These are phyloP conservation scores for Sporothrix luriei DNA, from an alignment of 2,329 filamentous ascomycete species.

Conservation along the genomic window DNA sequence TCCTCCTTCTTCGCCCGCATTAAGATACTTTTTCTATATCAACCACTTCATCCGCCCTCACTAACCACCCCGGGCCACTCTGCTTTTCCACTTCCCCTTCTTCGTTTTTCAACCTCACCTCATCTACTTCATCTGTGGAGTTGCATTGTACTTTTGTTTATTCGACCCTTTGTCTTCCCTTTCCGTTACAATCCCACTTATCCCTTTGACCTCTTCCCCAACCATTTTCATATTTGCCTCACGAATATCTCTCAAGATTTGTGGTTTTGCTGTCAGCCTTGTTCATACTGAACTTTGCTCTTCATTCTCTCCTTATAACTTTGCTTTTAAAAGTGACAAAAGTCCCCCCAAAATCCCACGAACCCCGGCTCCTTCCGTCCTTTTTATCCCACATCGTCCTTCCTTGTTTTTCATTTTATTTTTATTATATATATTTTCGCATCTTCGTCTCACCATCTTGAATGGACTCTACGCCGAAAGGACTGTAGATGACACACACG, in stretches of 20 bases:
- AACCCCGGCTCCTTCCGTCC: background rate
- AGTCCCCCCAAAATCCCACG: background rate
- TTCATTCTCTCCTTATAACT: no score
- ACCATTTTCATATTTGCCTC: background rate
- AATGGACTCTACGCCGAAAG: no score
- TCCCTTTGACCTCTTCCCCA: background rate
- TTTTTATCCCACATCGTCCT: background rate
- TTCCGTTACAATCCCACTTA: background rate
- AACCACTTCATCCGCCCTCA: no score
- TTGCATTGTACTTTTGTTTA: conserved; percentile 4
- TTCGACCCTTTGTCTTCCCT: background rate
- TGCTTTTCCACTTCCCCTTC: background rate
- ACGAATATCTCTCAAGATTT: no score
- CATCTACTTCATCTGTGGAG: no score
- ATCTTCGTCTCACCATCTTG: no score
- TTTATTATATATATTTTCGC: no score
- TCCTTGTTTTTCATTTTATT: background rate
- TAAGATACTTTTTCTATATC: no score
- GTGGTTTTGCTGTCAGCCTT: background rate
- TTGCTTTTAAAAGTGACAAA: no score
- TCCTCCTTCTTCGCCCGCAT: no score
- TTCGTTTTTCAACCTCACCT: background rate
- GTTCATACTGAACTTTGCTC: background rate
- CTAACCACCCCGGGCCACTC: background rate
- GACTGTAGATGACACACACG: no score